Conservation (phyloP, 2,329 filamentous ascomycete genomes). For the Juglanconis oblonga region DNA sequence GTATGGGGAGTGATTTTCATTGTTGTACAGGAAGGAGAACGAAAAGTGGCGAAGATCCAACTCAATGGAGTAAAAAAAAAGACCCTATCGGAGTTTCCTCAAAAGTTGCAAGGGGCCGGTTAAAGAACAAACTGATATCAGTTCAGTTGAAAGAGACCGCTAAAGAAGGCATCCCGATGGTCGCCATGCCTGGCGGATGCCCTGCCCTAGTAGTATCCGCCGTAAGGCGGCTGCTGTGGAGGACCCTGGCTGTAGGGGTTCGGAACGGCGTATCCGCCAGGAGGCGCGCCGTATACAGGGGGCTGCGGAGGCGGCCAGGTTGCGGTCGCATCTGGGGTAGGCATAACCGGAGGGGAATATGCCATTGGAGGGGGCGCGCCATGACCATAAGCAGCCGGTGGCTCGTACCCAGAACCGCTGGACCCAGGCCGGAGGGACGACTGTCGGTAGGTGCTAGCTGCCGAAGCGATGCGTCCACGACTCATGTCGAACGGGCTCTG, state of each 20-base stretch:
- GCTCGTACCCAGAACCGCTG: slow-evolving; percentile 37
- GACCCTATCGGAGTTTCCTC: too few species aligned
- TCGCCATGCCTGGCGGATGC: too few species aligned
- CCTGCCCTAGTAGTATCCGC: slow-evolving; percentile 16
- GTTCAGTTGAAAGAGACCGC: too few species aligned
- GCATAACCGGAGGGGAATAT: slow-evolving; percentile 6
- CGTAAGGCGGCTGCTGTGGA: slow-evolving; percentile 14
- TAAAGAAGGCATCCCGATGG: too few species aligned
- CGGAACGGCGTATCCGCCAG: slow-evolving; percentile 6
- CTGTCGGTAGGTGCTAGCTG: slow-evolving; percentile 46
- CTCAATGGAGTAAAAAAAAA: not conserved
- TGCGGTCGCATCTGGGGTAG: slow-evolving; percentile 12
- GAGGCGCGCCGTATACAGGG: slow-evolving; percentile 8
- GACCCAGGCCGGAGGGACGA: slow-evolving; percentile 50
- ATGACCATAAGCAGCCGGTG: slow-evolving; percentile 28
- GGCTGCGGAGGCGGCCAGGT: slow-evolving; percentile 13
- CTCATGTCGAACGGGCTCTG: slow-evolving; percentile 45
- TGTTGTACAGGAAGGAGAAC: not conserved
- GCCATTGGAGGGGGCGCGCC: slow-evolving; percentile 10
- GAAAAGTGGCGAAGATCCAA: not conserved
- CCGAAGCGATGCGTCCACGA: slow-evolving; percentile 35
- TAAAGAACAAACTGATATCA: too few species aligned
- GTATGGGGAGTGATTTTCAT: not conserved
- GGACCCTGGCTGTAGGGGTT: slow-evolving; percentile 16
- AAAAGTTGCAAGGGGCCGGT: too few species aligned